A percentile compares a stretch with the other conserved stretches of the same genome.
Evolutionary conservation across 2,329 filamentous ascomycete species (phyloP).

Genomic region (Penicillium sp.): DNA sequence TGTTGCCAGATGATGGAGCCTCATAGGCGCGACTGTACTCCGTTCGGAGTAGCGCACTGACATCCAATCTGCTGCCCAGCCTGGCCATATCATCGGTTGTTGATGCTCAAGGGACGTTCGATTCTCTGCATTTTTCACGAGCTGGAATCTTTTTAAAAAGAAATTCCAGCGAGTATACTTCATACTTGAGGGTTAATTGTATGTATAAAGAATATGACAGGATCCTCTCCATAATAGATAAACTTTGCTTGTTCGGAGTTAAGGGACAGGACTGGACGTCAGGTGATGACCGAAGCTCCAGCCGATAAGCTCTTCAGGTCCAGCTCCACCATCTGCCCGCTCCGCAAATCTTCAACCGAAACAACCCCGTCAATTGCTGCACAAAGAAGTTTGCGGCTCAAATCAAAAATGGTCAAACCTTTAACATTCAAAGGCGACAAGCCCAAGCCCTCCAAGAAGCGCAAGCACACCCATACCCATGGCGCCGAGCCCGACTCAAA

Average conservation of each 20-base stretch:
- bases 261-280: not conserved
- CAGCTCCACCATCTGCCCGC: not conserved
- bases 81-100: not conserved
- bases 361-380: not conserved
- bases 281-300: not conserved
- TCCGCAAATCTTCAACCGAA: not conserved
- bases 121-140: not conserved
- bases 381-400: not conserved
- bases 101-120: not conserved
- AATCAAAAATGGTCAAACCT: conserved; percentile 67
- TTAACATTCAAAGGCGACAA: conserved; percentile 97
- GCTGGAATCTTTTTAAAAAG: too few species aligned
- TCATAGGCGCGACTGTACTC: too few species aligned
- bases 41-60: not conserved
- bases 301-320: not conserved
- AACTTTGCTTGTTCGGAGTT: too few species aligned
- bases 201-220: too few species aligned
- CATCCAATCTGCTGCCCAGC: not conserved
- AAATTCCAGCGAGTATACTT: too few species aligned
- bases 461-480: conserved; percentile 65
- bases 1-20: not conserved
- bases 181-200: too few species aligned
- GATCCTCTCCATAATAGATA: too few species aligned
- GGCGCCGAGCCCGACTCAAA: conserved; percentile 30
- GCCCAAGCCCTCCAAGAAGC: conserved; percentile 69